A percentile compares a stretch with the other conserved stretches of the same genome.
These are phyloP conservation scores for Tricholoma matsutake DNA, from an alignment of 768 basidiomycete genomes.

Conservation along the genomic window DNA sequence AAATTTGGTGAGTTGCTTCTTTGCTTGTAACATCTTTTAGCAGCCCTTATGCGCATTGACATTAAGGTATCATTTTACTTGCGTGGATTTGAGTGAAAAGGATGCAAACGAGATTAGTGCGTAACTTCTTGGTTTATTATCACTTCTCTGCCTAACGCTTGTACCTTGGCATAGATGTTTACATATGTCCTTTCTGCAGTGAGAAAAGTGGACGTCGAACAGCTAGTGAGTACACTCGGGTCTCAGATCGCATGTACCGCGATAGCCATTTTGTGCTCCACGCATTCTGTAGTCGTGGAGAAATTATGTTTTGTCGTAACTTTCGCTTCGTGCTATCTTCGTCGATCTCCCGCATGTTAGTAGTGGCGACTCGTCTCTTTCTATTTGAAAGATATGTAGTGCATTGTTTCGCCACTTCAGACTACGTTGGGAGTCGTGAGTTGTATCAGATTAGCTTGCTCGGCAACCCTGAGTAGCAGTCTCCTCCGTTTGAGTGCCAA, in stretches of 20 bases:
- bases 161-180: constrained; percentile 46
- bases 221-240: constrained; percentile 69
- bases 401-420: constrained; percentile 17
- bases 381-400: constrained; percentile 17
- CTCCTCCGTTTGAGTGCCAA: constrained; percentile 19
- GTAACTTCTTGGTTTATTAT: constrained; percentile 20
- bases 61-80: constrained; percentile 77
- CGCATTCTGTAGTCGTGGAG: constrained; percentile 33
- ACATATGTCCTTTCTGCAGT: constrained; percentile 51
- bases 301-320: constrained; percentile 31
- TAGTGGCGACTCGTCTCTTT: constrained; percentile 15
- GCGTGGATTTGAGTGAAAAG: constrained; percentile 56
- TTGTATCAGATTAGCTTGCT: constrained; percentile 16
- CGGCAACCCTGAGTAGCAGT: constrained; percentile 24
- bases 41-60: constrained; percentile 5
- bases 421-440: constrained; percentile 18
- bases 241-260: constrained; percentile 27
- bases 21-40: constrained; percentile 1
- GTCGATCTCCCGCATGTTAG: constrained; percentile 15
- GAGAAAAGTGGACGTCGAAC: constrained; percentile 59
- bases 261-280: constrained; percentile 25
- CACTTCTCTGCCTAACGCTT: constrained; percentile 3
- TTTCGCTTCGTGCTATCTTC: constrained; percentile 19
- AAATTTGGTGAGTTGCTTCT: constrained; percentile 50
- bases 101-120: constrained; percentile 77